Percentiles rank a stretch among this genome's conserved stretches.
These are phyloP conservation scores for Aureobasidium sp. DNA, from an alignment of 2,329 filamentous ascomycete genomes.

Conservation along the genomic window DNA sequence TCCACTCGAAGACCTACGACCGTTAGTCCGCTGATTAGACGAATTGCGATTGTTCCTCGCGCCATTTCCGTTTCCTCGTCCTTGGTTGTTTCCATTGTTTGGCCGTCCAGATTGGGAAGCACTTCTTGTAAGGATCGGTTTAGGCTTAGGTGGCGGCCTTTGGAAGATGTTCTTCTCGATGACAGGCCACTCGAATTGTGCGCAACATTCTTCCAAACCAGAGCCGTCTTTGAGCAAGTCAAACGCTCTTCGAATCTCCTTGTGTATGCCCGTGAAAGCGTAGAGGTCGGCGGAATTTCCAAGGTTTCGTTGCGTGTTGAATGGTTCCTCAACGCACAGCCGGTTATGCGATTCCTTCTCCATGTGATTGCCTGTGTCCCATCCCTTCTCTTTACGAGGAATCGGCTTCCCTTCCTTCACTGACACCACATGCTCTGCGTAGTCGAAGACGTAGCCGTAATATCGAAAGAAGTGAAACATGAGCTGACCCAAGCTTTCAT, in stretches of 20 bases:
- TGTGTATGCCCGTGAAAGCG: constrained; percentile 82
- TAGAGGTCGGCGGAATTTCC: constrained; percentile 96
- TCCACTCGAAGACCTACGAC: constrained; percentile 52
- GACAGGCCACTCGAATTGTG: constrained; percentile 79
- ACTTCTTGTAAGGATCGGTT: constrained; percentile 45
- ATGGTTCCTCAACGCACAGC: constrained; percentile 93
- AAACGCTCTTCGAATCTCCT: constrained; percentile 84
- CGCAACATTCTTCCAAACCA: constrained; percentile 76
- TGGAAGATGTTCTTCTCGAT: constrained; percentile 59
- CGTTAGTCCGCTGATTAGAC: constrained; percentile 42
- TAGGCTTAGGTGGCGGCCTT: constrained; percentile 49
- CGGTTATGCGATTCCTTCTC: constrained; percentile 54
- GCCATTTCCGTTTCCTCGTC: constrained; percentile 33
- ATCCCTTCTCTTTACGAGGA: constrained; percentile 78
- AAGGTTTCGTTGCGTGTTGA: constrained; percentile 81
- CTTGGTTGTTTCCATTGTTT: constrained; percentile 29
- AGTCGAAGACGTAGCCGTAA: constrained; percentile 90
- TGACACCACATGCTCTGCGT: constrained; percentile 75
- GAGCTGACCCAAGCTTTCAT: constrained; percentile 74
- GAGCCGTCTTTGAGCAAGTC: constrained; percentile 65
- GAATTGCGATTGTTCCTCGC: constrained; percentile 40
- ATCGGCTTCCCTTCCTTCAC: constrained; percentile 73
- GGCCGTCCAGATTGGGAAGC: constrained; percentile 42
- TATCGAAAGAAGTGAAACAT: constrained; percentile 93
- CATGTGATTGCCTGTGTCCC: constrained; percentile 56